phyloP scores from a whole-genome alignment of 1,284 basidiomycete genomes.

The Ganoderma leucocontextum region DNA sequence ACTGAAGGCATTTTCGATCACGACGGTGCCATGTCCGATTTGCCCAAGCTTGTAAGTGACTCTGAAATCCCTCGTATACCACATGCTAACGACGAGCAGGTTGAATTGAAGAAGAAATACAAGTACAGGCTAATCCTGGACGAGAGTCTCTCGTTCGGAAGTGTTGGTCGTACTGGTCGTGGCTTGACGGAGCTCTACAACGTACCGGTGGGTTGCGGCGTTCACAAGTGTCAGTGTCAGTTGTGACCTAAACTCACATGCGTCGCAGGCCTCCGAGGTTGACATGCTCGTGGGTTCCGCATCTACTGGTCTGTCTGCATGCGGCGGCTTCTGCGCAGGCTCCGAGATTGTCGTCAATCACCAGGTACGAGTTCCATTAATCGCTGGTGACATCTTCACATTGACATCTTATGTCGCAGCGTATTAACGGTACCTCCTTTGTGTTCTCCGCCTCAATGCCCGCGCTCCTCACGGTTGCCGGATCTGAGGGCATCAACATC shows the following conservation, averaged over 20 bases:
- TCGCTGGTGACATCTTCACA: background rate
- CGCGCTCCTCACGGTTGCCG: slow-evolving; percentile 87
- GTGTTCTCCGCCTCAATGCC: slow-evolving; percentile 98
- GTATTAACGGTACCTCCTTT: slow-evolving; percentile 96
- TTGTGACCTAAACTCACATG: background rate
- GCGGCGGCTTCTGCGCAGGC: slow-evolving; percentile 97
- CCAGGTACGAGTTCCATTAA: slow-evolving; percentile 60
- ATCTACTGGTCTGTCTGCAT: slow-evolving; percentile 84
- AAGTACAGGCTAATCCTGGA: slow-evolving; percentile 97
- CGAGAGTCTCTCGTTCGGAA: slow-evolving; percentile 93
- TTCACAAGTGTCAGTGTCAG: background rate
- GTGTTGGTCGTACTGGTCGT: slow-evolving; percentile 91
- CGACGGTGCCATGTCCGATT: slow-evolving; percentile 90
- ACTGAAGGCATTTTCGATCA: slow-evolving; percentile 98
- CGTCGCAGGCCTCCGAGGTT: slow-evolving; percentile 68
- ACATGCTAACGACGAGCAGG: slow-evolving; percentile 50
- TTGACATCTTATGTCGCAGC: slow-evolving; percentile 52
- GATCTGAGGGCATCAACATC: slow-evolving; percentile 85
- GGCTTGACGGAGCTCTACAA: slow-evolving; percentile 95
- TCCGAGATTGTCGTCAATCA: slow-evolving; percentile 87
- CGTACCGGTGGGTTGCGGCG: slow-evolving; percentile 71
- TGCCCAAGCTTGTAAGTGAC: slow-evolving; percentile 85
- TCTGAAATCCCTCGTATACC: background rate
- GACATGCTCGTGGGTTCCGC: slow-evolving; percentile 90
- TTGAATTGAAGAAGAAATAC: slow-evolving; percentile 94